phyloP scores from a whole-genome alignment of 2,329 filamentous ascomycete species.

The Epichloe hybrida region DNA sequence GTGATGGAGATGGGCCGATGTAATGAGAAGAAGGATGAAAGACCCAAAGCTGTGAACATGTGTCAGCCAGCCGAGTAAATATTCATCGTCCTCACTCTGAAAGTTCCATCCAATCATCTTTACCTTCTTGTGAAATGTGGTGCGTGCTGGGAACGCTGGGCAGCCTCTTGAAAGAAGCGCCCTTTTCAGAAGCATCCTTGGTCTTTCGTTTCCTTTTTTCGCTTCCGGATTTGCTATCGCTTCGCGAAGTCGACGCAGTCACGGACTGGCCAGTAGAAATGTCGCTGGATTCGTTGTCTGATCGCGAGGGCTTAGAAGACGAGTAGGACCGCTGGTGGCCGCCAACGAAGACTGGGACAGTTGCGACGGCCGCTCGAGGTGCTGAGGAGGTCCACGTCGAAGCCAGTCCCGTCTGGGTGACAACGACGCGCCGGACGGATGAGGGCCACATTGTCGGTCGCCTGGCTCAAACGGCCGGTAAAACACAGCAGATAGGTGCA shows the following conservation, averaged over 20 bases:
- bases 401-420: slow-evolving; percentile 30
- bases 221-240: slow-evolving; percentile 28
- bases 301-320: slow-evolving; percentile 48
- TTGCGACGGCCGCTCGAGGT: slow-evolving; percentile 24
- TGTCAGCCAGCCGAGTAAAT: background rate
- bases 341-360: slow-evolving; percentile 23
- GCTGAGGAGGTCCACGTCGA: slow-evolving; percentile 28
- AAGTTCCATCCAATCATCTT: slow-evolving; percentile 7
- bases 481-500: slow-evolving; percentile 4
- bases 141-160: slow-evolving; percentile 65
- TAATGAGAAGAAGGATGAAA: slow-evolving; percentile 90
- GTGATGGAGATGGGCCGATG: slow-evolving; percentile 88
- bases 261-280: slow-evolving; percentile 36
- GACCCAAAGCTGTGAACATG: slow-evolving; percentile 53
- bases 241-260: slow-evolving; percentile 29
- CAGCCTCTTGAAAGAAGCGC: slow-evolving; percentile 40
- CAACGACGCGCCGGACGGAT: slow-evolving; percentile 41
- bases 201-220: slow-evolving; percentile 46
- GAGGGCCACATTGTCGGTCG: slow-evolving; percentile 38
- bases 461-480: slow-evolving; percentile 10
- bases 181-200: slow-evolving; percentile 33
- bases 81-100: background rate
- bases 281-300: slow-evolving; percentile 41
- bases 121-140: slow-evolving; percentile 56
- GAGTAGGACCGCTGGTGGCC: slow-evolving; percentile 42